A percentile compares a stretch with the other conserved stretches of the same genome.
phyloP scores from a whole-genome alignment of 108 stramenopile species.

The Fragilariopsis cylindrus region DNA sequence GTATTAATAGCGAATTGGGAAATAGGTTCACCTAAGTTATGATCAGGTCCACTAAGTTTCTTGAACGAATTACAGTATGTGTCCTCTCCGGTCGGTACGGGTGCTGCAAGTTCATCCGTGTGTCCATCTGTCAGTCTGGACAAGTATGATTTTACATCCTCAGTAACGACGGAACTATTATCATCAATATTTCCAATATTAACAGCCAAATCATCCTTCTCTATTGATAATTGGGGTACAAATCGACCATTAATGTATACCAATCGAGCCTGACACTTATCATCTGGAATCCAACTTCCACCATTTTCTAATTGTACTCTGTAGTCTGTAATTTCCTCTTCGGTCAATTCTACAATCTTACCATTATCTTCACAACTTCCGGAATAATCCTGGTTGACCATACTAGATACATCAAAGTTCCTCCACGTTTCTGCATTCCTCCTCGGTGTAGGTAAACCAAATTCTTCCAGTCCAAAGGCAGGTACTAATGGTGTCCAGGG shows the following conservation, averaged over 20 bases:
- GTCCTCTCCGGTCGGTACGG: slow-evolving; percentile 62
- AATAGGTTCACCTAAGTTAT: slow-evolving; percentile 75
- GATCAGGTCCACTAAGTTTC: slow-evolving; percentile 79
- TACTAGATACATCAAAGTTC: slow-evolving; percentile 80
- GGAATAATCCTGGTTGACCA: slow-evolving; percentile 74
- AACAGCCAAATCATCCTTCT: slow-evolving; percentile 46
- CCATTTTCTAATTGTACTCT: slow-evolving; percentile 37
- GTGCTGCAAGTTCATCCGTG: slow-evolving; percentile 80
- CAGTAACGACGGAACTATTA: slow-evolving; percentile 23
- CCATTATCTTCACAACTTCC: slow-evolving; percentile 44
- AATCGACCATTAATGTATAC: slow-evolving; percentile 87
- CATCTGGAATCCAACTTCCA: slow-evolving; percentile 81
- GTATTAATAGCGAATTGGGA: slow-evolving; percentile 88
- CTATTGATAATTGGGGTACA: slow-evolving; percentile 69
- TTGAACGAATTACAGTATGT: slow-evolving; percentile 52
- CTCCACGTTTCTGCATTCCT: slow-evolving; percentile 88
- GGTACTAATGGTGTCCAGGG: slow-evolving; percentile 80
- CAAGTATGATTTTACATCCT: slow-evolving; percentile 50
- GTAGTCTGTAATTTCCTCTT: slow-evolving; percentile 32
- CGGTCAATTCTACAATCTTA: slow-evolving; percentile 24
- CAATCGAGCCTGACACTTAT: slow-evolving; percentile 65
- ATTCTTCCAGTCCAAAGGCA: slow-evolving; percentile 83
- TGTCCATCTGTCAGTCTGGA: slow-evolving; percentile 83
- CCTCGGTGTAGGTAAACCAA: slow-evolving; percentile 73
- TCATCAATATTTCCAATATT: slow-evolving; percentile 48